Conservation (phyloP, 371 early-diverging fungal species). For the Circinella umbellata region DNA sequence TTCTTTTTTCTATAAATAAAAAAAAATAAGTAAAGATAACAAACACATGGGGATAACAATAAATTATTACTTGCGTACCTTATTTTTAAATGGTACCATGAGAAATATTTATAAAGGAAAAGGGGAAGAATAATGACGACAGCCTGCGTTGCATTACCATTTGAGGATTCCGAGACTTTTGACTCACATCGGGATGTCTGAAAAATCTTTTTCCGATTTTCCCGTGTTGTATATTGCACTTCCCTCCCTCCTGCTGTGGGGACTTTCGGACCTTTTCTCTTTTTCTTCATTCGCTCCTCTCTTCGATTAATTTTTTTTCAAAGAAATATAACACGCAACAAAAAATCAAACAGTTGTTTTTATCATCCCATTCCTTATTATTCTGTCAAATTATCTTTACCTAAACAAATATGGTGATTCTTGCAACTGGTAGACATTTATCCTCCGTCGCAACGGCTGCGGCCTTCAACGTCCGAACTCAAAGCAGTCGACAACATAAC, state of each 20-base stretch:
- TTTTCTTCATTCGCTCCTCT: not conserved
- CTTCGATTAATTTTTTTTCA: not conserved
- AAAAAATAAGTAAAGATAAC: not conserved
- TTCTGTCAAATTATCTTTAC: not conserved
- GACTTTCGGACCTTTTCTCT: not conserved
- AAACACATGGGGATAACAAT: too few relatives aligned
- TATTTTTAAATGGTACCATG: too few relatives aligned
- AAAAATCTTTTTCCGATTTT: constrained; percentile 10
- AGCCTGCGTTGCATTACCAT: not conserved
- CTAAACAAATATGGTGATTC: constrained; percentile 12
- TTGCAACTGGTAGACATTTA: constrained; percentile 13
- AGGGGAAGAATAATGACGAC: constrained; percentile 3
- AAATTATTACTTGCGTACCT: too few relatives aligned
- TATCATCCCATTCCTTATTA: constrained; percentile 13
- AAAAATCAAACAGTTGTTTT: not conserved
- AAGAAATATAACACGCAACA: not conserved
- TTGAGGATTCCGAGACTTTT: not conserved
- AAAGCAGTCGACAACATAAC: constrained; percentile 5
- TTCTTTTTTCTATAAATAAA: not conserved
- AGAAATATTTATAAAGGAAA: not conserved
- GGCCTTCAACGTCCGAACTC: constrained; percentile 9
- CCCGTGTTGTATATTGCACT: not conserved
- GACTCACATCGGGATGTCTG: constrained; percentile 2
- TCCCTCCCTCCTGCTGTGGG: too few relatives aligned
- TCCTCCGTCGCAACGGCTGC: constrained; percentile 9